A percentile compares a stretch with the other conserved stretches of the same genome.
Evolutionary conservation across 2,329 filamentous ascomycete species (phyloP).

Genomic region (Zymoseptoria pseudotritici): DNA sequence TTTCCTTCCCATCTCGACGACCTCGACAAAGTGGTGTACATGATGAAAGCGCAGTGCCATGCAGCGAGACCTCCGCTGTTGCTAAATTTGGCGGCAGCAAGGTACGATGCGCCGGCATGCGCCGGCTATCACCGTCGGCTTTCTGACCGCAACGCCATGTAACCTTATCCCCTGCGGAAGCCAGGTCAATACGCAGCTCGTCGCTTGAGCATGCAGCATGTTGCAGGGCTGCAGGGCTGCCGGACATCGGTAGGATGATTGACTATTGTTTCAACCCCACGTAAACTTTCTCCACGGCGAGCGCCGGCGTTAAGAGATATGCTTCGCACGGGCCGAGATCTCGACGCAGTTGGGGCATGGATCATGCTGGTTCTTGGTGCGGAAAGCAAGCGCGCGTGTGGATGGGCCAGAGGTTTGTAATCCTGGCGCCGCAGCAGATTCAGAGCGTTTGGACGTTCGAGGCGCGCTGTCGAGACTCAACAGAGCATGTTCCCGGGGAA

Average conservation of each 20-base stretch:
- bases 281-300: neutral
- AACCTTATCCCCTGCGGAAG: neutral
- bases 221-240: too few relatives aligned
- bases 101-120: neutral
- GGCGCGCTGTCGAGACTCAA: too few relatives aligned
- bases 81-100: neutral
- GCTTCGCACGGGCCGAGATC: neutral
- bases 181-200: too few relatives aligned
- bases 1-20: neutral
- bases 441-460: too few relatives aligned
- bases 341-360: neutral
- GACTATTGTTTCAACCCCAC: too few relatives aligned
- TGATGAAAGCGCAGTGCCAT: neutral
- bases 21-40: neutral
- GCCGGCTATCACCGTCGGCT: neutral
- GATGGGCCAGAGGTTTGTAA: too few relatives aligned
- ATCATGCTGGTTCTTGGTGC: neutral
- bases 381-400: too few relatives aligned
- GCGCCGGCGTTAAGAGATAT: neutral
- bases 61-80: too few relatives aligned
- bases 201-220: neutral
- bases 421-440: too few relatives aligned
- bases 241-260: too few relatives aligned
- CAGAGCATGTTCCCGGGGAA: too few relatives aligned
- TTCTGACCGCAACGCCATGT: neutral